These are phyloP conservation scores for Larix kaempferi DNA, from an alignment of 75 land plant genomes.

Conservation along the genomic window DNA sequence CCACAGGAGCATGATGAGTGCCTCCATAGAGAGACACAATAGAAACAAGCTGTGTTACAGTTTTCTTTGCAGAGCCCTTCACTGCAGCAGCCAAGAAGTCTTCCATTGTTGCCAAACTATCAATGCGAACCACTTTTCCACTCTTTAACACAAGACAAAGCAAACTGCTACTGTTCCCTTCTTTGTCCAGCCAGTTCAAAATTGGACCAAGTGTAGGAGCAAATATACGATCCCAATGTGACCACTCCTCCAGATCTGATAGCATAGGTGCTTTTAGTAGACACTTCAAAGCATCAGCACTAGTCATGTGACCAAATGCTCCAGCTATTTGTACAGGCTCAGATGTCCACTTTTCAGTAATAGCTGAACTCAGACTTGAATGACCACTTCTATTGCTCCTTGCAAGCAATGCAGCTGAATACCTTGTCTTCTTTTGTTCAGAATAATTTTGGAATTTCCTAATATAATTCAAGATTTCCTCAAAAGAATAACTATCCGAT, in stretches of 20 bases:
- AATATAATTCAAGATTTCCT: constrained; percentile 19
- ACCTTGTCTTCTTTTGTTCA: constrained; percentile 32
- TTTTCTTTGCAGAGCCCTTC: constrained; percentile 42
- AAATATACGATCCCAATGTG: constrained; percentile 79
- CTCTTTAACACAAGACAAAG: constrained; percentile 52
- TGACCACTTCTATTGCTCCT: background rate
- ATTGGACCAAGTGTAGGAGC: constrained; percentile 80
- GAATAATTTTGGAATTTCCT: constrained; percentile 9
- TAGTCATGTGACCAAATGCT: constrained; percentile 26
- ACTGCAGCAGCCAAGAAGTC: constrained; percentile 52
- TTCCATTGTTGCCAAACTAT: constrained; percentile 55
- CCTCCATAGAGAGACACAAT: constrained; percentile 64
- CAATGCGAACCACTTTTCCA: constrained; percentile 64
- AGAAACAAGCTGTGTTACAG: constrained; percentile 60
- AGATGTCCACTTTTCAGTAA: background rate
- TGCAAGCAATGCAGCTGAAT: constrained; percentile 40
- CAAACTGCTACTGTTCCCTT: constrained; percentile 32
- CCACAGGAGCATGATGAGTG: constrained; percentile 33
- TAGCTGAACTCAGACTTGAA: background rate
- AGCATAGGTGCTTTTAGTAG: constrained; percentile 77
- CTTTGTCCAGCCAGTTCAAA: constrained; percentile 58
- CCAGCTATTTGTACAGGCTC: constrained; percentile 18
- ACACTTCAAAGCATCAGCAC: constrained; percentile 59
- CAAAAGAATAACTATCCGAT: constrained; percentile 22
- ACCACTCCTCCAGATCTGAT: constrained; percentile 63